Evolutionary conservation across 805 yeast species (phyloP).

Genomic region (Cyberlindnera suaveolens): DNA sequence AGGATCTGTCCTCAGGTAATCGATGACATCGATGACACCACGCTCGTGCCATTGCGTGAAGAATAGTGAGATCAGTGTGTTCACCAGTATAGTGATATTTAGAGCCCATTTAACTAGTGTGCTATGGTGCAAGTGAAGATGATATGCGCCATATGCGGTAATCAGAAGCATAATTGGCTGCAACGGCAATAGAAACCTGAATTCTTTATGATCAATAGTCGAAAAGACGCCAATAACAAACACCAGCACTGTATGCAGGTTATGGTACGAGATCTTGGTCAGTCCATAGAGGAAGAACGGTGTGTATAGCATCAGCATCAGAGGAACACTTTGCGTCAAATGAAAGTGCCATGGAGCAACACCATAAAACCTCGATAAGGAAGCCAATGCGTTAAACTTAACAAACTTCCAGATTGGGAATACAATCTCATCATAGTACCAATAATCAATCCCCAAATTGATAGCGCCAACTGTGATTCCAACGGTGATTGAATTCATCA

Average conservation of each 20-base stretch:
- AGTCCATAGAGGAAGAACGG: conserved; percentile 54
- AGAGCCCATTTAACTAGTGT: conserved; percentile 11
- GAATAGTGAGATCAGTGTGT: conserved; percentile 39
- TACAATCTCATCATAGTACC: conserved; percentile 49
- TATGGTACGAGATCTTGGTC: conserved; percentile 16
- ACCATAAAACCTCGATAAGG: conserved; percentile 81
- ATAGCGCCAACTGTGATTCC: conserved; percentile 26
- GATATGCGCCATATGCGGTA: conserved; percentile 33
- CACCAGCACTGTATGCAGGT: conserved; percentile 28
- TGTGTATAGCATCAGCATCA: conserved; percentile 57
- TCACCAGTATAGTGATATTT: conserved; percentile 26
- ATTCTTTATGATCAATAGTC: conserved; percentile 76
- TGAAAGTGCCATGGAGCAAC: conserved; percentile 81
- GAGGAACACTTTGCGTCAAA: conserved; percentile 74
- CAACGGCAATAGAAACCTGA: conserved; percentile 80
- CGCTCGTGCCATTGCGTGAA: conserved; percentile 73
- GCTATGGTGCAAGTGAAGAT: conserved; percentile 14
- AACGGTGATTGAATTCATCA: conserved; percentile 18
- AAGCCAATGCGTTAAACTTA: conserved; percentile 69
- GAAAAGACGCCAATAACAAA: conserved; percentile 56
- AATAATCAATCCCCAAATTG: conserved; percentile 46
- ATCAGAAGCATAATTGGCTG: conserved; percentile 64
- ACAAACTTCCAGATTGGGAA: conserved; percentile 67
- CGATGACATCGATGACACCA: conserved; percentile 72
- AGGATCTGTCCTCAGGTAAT: conserved; percentile 38